Evolutionary conservation across 2,329 filamentous ascomycete species (phyloP), one percentile per base, ranked within the genome.

Genomic region (Ilyonectria robusta): DNA sequence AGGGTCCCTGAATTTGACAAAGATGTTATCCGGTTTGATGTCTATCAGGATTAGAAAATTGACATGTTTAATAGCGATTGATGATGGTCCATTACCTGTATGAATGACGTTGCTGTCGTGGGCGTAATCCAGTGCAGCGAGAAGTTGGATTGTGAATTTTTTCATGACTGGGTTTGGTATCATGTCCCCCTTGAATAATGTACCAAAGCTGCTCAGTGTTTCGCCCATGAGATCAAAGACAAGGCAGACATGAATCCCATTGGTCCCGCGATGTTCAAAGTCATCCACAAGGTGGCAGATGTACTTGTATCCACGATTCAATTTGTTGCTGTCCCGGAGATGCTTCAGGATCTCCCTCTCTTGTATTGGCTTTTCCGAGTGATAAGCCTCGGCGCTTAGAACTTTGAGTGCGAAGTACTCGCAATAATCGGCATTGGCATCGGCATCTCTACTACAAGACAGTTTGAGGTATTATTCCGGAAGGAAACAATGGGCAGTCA

Each of bases 151-250:
- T 0, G 70, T 56, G 10, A 75, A 70, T 1, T 57, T 47, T 19
- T 68, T 65, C 51, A 75, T 68, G 17, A 69, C 3, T 4, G 10
- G 9, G 40, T 51, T 17, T 2, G 74, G 74, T 17, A 77, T 46
- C 42, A 55, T 55, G 29, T 31, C 42, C 0, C 63, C 59, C 0
- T 33, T 6, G 33, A 74, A 76, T 59, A 58, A 69, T 11, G 50
- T 48, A 5, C 55, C 65, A 23, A 74, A 73, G 59, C 47, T 69
- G 19, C 62, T 61, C 10, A 77, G 55, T n/a, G 71, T 72, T 31
- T 73, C 70, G 1, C 76, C 78, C 70, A 79, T 75, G 8, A 75
- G 70, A 23, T 79, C 71, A 46, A 76, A 75, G 2, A 80, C 73
- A 7, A 78, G 68, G 46, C 76, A 80, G 2, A 75, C 61, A 57